These are phyloP conservation scores for Astrephomene gubernaculifera DNA, from an alignment of 139 green algal species.

Conservation along the genomic window DNA sequence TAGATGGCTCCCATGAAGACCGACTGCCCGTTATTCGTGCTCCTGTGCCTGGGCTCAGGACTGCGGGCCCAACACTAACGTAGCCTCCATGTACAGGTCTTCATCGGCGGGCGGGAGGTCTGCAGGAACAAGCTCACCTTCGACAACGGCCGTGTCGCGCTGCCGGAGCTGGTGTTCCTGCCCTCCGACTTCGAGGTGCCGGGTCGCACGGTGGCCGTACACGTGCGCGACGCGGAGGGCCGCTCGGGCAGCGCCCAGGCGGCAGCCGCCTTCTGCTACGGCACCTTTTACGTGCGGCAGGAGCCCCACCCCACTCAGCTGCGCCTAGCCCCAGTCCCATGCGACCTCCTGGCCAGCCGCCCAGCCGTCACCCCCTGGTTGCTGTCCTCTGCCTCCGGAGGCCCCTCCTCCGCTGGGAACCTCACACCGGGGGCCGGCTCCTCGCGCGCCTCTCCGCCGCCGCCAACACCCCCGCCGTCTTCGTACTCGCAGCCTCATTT, in stretches of 20 bases:
- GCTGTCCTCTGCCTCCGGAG: neutral
- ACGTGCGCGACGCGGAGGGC: neutral
- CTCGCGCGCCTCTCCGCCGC: neutral
- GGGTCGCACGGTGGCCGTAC: neutral
- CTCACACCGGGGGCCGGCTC: neutral
- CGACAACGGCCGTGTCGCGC: neutral
- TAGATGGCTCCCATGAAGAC: no score
- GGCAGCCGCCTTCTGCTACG: slow-evolving; percentile 8
- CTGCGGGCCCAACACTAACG: no score
- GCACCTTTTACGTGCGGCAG: slow-evolving; percentile 36
- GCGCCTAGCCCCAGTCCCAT: neutral
- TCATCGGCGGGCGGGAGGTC: slow-evolving; percentile 13
- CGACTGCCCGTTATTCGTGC: no score
- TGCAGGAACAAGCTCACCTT: neutral
- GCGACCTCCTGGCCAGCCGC: neutral
- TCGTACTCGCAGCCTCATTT: no score
- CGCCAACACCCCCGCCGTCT: neutral
- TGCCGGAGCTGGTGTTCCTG: neutral
- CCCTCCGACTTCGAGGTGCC: neutral
- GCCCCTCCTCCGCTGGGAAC: no score
- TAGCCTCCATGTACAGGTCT: slow-evolving; percentile 23
- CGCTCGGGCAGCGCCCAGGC: neutral
- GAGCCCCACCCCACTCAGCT: neutral
- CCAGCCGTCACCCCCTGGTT: neutral
- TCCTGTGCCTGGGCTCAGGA: no score